Evolutionary conservation across 2,329 filamentous ascomycete genomes (phyloP).

Genomic region (Colletotrichum horii): DNA sequence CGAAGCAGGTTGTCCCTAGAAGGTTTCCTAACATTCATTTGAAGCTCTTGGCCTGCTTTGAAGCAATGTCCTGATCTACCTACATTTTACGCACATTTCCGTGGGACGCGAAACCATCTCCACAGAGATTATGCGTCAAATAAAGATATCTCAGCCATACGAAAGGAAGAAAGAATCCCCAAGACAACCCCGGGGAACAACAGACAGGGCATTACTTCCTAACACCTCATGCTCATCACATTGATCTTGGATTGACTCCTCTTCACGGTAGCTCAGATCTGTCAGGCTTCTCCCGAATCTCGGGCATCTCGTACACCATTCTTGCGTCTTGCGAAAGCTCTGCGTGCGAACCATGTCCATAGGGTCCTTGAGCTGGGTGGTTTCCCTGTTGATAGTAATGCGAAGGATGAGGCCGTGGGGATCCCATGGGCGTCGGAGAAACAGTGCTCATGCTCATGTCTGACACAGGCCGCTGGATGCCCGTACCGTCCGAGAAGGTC

Average conservation of each 20-base stretch:
- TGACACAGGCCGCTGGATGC: background rate
- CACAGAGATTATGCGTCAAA: too few relatives aligned
- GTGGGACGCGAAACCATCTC: too few relatives aligned
- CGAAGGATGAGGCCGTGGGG: background rate
- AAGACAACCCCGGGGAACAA: fast-evolving
- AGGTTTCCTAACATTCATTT: too few relatives aligned
- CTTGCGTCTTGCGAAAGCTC: background rate
- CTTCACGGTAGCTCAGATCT: background rate
- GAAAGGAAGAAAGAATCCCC: background rate
- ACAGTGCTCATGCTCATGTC: background rate
- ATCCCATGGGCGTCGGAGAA: background rate
- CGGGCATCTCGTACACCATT: constrained; percentile 6
- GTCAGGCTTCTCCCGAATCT: background rate
- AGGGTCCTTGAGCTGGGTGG: background rate
- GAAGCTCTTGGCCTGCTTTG: too few relatives aligned
- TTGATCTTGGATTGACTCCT: background rate
- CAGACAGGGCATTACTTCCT: background rate
- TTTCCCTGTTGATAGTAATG: background rate
- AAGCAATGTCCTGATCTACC: too few relatives aligned
- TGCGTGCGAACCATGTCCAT: background rate
- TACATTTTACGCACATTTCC: too few relatives aligned
- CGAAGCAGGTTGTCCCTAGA: too few relatives aligned
- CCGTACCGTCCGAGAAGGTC: background rate
- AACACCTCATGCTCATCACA: fast-evolving
- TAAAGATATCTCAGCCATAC: background rate